Conservation (phyloP, 805 yeast species). For the Saccharomyces eubayanus region DNA sequence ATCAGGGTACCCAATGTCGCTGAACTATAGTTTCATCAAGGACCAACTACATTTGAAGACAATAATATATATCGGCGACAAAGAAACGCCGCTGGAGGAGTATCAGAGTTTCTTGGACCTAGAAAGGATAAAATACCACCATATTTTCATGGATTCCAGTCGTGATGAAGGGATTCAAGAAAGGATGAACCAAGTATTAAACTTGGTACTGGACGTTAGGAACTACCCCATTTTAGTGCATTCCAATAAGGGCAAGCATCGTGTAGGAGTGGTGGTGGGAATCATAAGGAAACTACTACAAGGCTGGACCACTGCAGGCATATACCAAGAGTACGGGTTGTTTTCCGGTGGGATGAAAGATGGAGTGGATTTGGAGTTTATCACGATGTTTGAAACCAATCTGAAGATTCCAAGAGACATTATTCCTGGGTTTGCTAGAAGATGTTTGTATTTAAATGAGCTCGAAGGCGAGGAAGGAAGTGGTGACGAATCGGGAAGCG, state of each 20-base stretch:
- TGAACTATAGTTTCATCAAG: slow-evolving; percentile 70
- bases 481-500: background rate
- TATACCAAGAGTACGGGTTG: slow-evolving; percentile 86
- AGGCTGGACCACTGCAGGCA: slow-evolving; percentile 90
- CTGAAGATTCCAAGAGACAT: slow-evolving; percentile 39
- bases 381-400: slow-evolving; percentile 70
- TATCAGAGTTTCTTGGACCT: slow-evolving; percentile 61
- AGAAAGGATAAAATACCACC: slow-evolving; percentile 46
- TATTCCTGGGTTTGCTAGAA: slow-evolving; percentile 57
- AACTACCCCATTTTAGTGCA: slow-evolving; percentile 86
- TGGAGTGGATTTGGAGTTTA: slow-evolving; percentile 82
- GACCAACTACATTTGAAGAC: slow-evolving; percentile 60
- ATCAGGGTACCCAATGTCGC: slow-evolving; percentile 88
- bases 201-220: slow-evolving; percentile 48
- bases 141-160: slow-evolving; percentile 61
- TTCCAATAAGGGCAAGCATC: slow-evolving; percentile 94
- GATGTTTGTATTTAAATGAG: slow-evolving; percentile 4
- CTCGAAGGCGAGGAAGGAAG: background rate
- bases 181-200: slow-evolving; percentile 49
- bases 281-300: slow-evolving; percentile 75
- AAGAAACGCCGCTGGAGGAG: slow-evolving; percentile 42
- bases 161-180: slow-evolving; percentile 61
- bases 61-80: slow-evolving; percentile 78
- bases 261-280: slow-evolving; percentile 92
- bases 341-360: slow-evolving; percentile 86